Percentiles rank a stretch among this genome's conserved stretches.
These are phyloP conservation scores for Ganoderma multipileum DNA, from an alignment of 1,284 basidiomycete genomes.

Conservation along the genomic window DNA sequence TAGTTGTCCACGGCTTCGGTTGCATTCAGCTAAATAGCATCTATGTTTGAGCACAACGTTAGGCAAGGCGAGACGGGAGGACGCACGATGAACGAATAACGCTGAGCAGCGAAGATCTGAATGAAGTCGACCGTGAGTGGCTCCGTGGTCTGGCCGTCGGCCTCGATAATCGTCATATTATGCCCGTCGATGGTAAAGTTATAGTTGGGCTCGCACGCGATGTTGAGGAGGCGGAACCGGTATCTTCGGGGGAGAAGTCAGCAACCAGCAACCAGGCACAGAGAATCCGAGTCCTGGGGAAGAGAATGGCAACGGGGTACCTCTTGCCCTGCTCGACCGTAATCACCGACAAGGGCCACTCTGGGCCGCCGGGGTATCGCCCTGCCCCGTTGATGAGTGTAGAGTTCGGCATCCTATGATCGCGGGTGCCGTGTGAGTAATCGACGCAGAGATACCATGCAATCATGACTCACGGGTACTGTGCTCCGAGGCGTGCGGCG, in stretches of 20 bases:
- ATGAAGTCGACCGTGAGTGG: constrained; percentile 42
- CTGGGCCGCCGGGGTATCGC: constrained; percentile 29
- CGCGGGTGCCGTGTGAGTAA: not conserved
- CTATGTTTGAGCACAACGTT: too few species aligned
- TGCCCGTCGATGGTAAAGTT: constrained; percentile 45
- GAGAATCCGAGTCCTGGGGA: not conserved
- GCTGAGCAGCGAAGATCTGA: constrained; percentile 46
- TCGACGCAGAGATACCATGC: not conserved
- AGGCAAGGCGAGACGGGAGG: not conserved
- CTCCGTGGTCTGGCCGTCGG: constrained; percentile 40
- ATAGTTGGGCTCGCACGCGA: constrained; percentile 44
- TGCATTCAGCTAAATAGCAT: constrained; percentile 17
- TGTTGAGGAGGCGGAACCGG: constrained; percentile 55
- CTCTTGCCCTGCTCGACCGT: constrained; percentile 43
- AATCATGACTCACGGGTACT: constrained; percentile 13
- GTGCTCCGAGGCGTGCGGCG: constrained; percentile 16
- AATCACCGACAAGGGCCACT: constrained; percentile 40
- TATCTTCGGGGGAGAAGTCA: constrained; percentile 25
- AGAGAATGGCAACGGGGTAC: not conserved
- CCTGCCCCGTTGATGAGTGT: constrained; percentile 62
- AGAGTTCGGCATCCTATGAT: constrained; percentile 21
- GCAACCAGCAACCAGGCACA: not conserved
- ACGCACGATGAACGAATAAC: constrained; percentile 43
- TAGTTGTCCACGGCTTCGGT: constrained; percentile 31
- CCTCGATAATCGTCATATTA: constrained; percentile 44